Evolutionary conservation across 345 rosid genomes (phyloP).

Genomic region (Melaleuca alternifolia): DNA sequence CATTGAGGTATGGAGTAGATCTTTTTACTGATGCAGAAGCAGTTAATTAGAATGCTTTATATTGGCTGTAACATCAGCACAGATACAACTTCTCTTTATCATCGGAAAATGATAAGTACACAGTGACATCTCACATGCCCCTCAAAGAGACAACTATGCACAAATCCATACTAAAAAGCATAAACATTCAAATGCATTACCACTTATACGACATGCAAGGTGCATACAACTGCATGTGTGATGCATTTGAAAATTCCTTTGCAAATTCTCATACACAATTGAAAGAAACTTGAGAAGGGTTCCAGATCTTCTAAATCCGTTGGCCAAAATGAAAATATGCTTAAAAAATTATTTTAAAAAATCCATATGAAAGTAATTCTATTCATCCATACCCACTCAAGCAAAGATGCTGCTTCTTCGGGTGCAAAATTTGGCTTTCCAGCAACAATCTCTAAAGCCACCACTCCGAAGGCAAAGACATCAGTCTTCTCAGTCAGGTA

Average conservation of each 20-base stretch:
- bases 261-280: not conserved
- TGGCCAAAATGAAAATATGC: not conserved
- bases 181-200: not conserved
- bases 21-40: not conserved
- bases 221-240: not conserved
- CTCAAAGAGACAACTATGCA: not conserved
- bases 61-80: not conserved
- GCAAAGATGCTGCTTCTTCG: constrained; percentile 42
- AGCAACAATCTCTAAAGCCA: constrained; percentile 51
- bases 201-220: not conserved
- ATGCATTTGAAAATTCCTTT: not conserved
- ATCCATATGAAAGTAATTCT: not conserved
- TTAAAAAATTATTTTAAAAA: too few relatives aligned
- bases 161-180: not conserved
- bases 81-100: not conserved
- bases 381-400: constrained; percentile 44
- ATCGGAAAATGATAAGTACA: not conserved
- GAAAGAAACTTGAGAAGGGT: not conserved
- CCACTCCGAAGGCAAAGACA: constrained; percentile 61
- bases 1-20: not conserved
- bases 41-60: not conserved
- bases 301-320: not conserved
- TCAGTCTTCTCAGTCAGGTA: constrained; percentile 67
- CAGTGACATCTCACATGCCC: not conserved
- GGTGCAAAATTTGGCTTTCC: constrained; percentile 56